These are phyloP conservation scores for Yarrowia sp. DNA, from an alignment of 805 yeast genomes.

Conservation along the genomic window DNA sequence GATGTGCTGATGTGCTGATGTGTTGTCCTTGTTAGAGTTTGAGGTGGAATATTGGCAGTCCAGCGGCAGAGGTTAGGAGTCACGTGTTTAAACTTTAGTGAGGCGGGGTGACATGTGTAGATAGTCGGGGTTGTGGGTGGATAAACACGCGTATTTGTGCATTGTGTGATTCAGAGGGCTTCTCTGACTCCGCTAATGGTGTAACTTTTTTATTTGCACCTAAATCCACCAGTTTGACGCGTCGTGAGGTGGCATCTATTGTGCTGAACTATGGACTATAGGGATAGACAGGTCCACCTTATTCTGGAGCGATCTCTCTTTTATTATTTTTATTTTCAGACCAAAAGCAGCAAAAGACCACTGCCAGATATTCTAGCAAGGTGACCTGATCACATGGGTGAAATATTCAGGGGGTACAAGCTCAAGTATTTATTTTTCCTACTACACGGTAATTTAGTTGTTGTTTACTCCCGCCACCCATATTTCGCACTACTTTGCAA, in stretches of 20 bases:
- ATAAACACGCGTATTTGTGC: not conserved
- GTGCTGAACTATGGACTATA: too few species aligned
- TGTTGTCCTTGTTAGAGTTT: slow-evolving; percentile 26
- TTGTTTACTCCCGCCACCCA: not conserved
- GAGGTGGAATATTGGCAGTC: slow-evolving; percentile 9
- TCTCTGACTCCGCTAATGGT: too few species aligned
- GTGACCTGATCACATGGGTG: not conserved
- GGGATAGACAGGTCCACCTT: too few species aligned
- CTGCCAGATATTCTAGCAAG: not conserved
- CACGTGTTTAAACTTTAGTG: not conserved
- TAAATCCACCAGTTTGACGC: too few species aligned
- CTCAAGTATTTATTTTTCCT: not conserved
- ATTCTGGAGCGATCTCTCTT: too few species aligned
- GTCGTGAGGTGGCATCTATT: too few species aligned
- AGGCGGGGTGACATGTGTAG: not conserved
- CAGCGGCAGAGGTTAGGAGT: slow-evolving; percentile 11
- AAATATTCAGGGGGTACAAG: too few species aligned
- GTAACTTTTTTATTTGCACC: too few species aligned
- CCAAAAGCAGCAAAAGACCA: too few species aligned
- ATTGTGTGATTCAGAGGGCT: too few species aligned
- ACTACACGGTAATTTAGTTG: not conserved
- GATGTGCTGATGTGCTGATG: slow-evolving; percentile 19
- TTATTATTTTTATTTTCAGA: too few species aligned
- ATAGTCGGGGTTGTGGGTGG: too few species aligned
- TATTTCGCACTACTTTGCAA: not conserved